These are phyloP conservation scores for Blastocystis hominis DNA, from an alignment of 352 stramenopile species.

Conservation along the genomic window DNA sequence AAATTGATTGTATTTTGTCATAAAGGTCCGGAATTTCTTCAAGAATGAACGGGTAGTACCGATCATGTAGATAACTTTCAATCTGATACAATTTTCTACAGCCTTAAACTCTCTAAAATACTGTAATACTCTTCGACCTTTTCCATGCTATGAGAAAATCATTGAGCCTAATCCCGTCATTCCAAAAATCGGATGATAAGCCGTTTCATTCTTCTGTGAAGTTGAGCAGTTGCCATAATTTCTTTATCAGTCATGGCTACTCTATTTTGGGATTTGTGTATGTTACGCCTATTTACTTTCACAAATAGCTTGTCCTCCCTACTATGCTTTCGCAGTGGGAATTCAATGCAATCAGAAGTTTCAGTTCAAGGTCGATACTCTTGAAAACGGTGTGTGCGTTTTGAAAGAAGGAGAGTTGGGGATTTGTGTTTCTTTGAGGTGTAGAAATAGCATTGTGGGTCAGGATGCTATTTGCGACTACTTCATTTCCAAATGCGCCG, in stretches of 20 bases:
- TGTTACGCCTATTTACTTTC: background rate
- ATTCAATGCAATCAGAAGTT: conserved; percentile 46
- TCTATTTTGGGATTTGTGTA: conserved; percentile 49
- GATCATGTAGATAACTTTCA: background rate
- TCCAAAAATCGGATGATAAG: background rate
- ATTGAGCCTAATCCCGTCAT: background rate
- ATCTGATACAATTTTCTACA: conserved; percentile 31
- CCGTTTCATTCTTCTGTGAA: background rate
- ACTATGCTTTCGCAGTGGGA: conserved; percentile 33
- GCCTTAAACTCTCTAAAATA: background rate
- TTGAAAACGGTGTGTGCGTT: conserved; percentile 13
- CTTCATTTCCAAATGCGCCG: conserved; percentile 41
- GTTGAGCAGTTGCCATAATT: background rate
- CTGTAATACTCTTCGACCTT: background rate
- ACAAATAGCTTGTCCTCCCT: conserved; percentile 15
- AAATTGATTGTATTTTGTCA: conserved; percentile 17
- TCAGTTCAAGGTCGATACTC: conserved; percentile 53
- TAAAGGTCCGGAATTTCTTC: conserved; percentile 38
- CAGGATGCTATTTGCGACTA: conserved; percentile 42
- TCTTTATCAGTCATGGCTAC: background rate
- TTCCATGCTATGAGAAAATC: background rate
- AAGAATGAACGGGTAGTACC: conserved; percentile 50
- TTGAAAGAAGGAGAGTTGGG: conserved; percentile 41
- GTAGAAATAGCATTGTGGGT: conserved; percentile 16
- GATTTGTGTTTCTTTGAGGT: background rate